A percentile compares a stretch with the other conserved stretches of the same genome.
These are phyloP conservation scores for Boletus edulis DNA, from an alignment of 768 basidiomycete species.

Conservation along the genomic window DNA sequence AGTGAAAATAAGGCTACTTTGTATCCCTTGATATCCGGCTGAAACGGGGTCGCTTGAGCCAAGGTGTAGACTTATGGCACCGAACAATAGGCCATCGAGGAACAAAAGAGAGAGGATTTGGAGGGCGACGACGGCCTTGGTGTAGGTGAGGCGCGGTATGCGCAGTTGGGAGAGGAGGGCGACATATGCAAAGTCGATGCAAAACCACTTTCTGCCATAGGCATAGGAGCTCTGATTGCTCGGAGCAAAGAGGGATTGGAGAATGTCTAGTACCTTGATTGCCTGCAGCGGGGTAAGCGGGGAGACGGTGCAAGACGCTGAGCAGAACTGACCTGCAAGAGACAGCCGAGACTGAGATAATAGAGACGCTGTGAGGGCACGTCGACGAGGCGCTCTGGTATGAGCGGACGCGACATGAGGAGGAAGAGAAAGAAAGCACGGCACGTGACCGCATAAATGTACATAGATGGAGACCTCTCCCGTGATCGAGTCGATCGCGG, in stretches of 20 bases:
- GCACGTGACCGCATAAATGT: slow-evolving; percentile 20
- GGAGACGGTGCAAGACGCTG: accelerated
- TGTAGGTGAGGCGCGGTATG: slow-evolving; percentile 73
- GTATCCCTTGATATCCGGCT: slow-evolving; percentile 20
- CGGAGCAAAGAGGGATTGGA: slow-evolving; percentile 51
- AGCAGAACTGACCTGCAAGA: slow-evolving; percentile 61
- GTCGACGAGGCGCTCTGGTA: slow-evolving; percentile 73
- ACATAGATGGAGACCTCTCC: too few species aligned
- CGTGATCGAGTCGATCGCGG: slow-evolving; percentile 7
- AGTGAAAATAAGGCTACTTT: slow-evolving; percentile 28
- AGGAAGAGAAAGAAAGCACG: not conserved
- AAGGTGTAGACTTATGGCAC: slow-evolving; percentile 61
- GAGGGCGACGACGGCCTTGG: slow-evolving; percentile 57
- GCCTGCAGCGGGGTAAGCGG: slow-evolving; percentile 37
- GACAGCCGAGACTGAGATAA: slow-evolving; percentile 67
- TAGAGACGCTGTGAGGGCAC: slow-evolving; percentile 80
- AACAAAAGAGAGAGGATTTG: slow-evolving; percentile 63
- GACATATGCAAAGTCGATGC: slow-evolving; percentile 64
- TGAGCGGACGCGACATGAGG: slow-evolving; percentile 44
- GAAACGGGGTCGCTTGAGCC: slow-evolving; percentile 24
- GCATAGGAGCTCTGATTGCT: slow-evolving; percentile 40
- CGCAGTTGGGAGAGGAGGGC: slow-evolving; percentile 56
- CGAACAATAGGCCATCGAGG: slow-evolving; percentile 68
- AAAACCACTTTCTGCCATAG: slow-evolving; percentile 68
- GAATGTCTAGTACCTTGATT: slow-evolving; percentile 71